Percentiles rank a stretch among this genome's conserved stretches.
Conservation (phyloP, 75 land plant species). For the Picea sitchensis region DNA sequence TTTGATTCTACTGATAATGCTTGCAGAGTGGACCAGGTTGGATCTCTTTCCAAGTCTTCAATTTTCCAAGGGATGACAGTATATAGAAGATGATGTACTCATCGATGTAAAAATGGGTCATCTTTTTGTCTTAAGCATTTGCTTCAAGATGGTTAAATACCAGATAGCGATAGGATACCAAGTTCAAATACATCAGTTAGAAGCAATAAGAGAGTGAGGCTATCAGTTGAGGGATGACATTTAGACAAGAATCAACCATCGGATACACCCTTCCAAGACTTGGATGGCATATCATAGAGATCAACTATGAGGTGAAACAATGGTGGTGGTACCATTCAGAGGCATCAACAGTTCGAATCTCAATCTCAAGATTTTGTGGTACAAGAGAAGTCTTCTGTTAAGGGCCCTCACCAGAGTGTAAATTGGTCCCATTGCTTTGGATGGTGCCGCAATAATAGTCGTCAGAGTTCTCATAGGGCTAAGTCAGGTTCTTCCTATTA, state of each 20-base stretch:
- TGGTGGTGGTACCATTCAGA: conserved; percentile 3
- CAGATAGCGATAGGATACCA: not conserved
- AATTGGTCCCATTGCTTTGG: conserved; percentile 35
- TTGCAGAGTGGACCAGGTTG: conserved; percentile 16
- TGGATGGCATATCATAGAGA: not conserved
- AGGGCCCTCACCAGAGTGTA: not conserved
- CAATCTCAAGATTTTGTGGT: conserved; percentile 6
- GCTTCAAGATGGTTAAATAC: conserved; percentile 12
- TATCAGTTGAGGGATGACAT: conserved; percentile 6
- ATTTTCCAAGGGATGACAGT: conserved; percentile 81
- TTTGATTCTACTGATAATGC: conserved; percentile 26
- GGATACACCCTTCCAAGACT: not conserved
- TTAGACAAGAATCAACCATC: not conserved
- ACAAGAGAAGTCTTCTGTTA: conserved; percentile 15
- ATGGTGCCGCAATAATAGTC: conserved; percentile 26
- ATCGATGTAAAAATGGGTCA: conserved; percentile 64
- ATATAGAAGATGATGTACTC: conserved; percentile 69
- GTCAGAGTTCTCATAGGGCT: conserved; percentile 61
- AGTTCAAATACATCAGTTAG: not conserved
- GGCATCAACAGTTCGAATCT: conserved; percentile 5
- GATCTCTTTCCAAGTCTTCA: conserved; percentile 22
- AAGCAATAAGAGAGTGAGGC: not conserved
- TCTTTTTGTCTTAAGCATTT: conserved; percentile 77
- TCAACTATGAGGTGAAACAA: not conserved
- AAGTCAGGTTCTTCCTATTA: conserved; percentile 66